Base-by-base conservation (phyloP, 352 stramenopile species). In the Phytophthora europaea region DNA sequence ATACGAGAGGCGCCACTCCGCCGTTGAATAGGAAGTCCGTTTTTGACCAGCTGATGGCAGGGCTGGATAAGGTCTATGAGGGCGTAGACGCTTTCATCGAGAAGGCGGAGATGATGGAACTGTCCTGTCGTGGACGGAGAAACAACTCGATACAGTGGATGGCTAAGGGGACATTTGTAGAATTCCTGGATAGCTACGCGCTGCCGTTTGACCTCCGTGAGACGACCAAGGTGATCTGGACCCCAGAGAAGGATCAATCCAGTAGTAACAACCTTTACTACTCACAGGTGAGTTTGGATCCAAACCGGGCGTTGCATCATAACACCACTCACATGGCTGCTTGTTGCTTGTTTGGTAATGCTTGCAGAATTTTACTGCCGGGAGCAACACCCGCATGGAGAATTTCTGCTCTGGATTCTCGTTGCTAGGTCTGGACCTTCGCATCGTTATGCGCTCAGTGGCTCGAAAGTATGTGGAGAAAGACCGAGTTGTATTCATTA, bases 111-210 rank as follows among this genome's bases (percentile, higher is more conserved):
- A 75, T 75, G 65, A 20, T 53, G 5, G 40, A 53, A 1, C 38
- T 78, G 20, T 26, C 55, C 1, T 78, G 65, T 34, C 65, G 65
- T 48, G 71, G 54, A 3, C 52, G 70, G 15, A 74, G 18, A 59
- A 78, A 66, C 12, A 60, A 71, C 16, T 63, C 18, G 53, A 61
- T 10, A 56, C 8, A 1, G 15, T 22, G 5, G 40, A 15, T 6
- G 45, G 10, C 31, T 0, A 67, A 28, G 7, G 65, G 60, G 0
- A 15, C 66, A 22, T 67, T 65, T 31, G 60, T 75, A 22, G 57
- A 78, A 12, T 78, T 78, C 33, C 22, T 74, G 20, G 65, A 78
- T 28, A 67, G n/a, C 28, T 75, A 78, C 10, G 36, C 66, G 3
- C 7, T 78, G 31, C 66, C 66, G n/a, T 78, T 78, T 22, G 48